phyloP scores from a whole-genome alignment of 164 flowering plant genomes.

The Protea cynaroides region DNA sequence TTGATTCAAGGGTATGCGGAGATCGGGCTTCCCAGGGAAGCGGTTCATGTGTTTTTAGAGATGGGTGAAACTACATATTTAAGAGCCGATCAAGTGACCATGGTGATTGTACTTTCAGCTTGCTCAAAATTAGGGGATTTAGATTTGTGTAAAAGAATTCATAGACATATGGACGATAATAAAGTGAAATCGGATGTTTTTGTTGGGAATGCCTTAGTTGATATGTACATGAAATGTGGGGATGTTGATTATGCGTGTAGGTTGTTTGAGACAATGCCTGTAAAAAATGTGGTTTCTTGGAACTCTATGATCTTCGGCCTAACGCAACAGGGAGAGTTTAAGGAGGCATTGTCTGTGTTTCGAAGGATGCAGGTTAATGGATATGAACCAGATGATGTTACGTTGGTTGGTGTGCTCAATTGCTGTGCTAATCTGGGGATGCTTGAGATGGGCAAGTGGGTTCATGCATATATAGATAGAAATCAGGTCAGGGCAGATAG shows the following conservation, averaged over 20 bases:
- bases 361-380: neutral
- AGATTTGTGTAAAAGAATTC: slow-evolving; percentile 22
- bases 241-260: neutral
- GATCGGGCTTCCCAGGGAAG: slow-evolving; percentile 21
- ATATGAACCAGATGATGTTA: neutral
- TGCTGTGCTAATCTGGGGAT: neutral
- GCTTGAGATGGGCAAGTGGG: neutral
- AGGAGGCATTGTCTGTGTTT: neutral
- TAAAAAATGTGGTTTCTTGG: neutral
- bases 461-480: neutral
- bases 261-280: neutral
- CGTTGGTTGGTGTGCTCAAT: neutral
- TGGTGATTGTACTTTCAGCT: slow-evolving; percentile 29
- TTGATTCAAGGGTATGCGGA: slow-evolving; percentile 26
- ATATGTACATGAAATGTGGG: slow-evolving; percentile 24
- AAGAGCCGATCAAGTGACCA: slow-evolving; percentile 17
- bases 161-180: slow-evolving; percentile 16
- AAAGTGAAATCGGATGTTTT: slow-evolving; percentile 18
- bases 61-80: slow-evolving; percentile 15
- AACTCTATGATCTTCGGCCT: neutral
- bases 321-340: neutral
- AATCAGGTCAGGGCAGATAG: neutral
- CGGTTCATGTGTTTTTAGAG: slow-evolving; percentile 15
- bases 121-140: slow-evolving; percentile 26
- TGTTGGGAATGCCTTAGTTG: slow-evolving; percentile 30